Evolutionary conservation across 768 basidiomycete species (phyloP), one percentile per base, ranked within the genome.

Genomic region (Xerocomellus chrysenteron): DNA sequence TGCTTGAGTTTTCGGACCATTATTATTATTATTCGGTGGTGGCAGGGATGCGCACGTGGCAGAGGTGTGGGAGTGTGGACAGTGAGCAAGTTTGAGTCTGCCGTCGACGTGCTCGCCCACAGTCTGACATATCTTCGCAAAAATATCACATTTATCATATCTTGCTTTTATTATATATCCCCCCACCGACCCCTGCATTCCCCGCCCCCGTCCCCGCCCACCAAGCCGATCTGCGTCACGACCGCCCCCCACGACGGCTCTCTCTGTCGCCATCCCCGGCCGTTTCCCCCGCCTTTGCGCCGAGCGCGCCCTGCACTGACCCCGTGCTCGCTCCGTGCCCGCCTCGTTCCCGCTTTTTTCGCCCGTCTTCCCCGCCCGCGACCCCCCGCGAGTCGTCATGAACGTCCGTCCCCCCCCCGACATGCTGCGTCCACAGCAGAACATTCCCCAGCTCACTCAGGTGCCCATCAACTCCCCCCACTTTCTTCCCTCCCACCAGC

Each of bases 1-100:
- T 92, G 83, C 78, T 96, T 98, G 73, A 98, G 83, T 75, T 96
- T 88, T 61, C 95, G 82, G 79, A 97, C 94, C 88, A 90, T 50
- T 6, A 11, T 50, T 54, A 19, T 39, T 8, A 28, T 28, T 28
- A 2, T 28, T 4, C 5, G 41, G 35, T 19, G 24, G 37, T 49
- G 51, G 58, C 50, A 52, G 49, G 57, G 50, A 39, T 19, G 62
- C 47, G 64, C 70, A 72, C 70, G 70, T 72, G 70, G 71, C 61
- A 52, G 48, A 53, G 52, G 72, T 65, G 70, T 68, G 65, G 63
- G 65, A 66, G 61, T 41, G 65, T 66, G 43, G 48, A 47, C 24
- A 39, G 52, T 16, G 63, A 40, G 57, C 66, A 43, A 54, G 57
- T 68, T 65, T 50, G 60, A 54, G 63, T 65, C 66, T 68, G 66